These are phyloP conservation scores for Pseudopithomyces maydicus DNA, from an alignment of 2,329 filamentous ascomycete species.

Conservation along the genomic window DNA sequence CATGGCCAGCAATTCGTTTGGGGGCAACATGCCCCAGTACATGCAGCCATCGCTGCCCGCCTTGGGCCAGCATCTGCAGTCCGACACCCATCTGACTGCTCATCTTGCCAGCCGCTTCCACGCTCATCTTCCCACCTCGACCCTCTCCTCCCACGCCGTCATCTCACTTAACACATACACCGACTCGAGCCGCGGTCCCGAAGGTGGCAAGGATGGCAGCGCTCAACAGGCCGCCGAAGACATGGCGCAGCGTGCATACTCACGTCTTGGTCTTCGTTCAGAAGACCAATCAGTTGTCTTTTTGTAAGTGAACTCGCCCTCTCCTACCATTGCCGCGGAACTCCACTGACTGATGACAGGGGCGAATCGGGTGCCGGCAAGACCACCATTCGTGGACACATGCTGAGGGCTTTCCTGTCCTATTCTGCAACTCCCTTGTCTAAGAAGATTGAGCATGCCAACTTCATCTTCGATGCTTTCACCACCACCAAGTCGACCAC, in stretches of 20 bases:
- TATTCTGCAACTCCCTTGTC: conserved; percentile 93
- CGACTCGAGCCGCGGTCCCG: conserved; percentile 81
- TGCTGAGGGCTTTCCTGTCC: conserved; percentile 82
- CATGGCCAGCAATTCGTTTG: conserved; percentile 63
- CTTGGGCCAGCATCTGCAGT: conserved; percentile 81
- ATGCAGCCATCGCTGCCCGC: conserved; percentile 86
- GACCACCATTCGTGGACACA: conserved; percentile 88
- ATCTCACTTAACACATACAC: conserved; percentile 95
- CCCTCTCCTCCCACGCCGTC: conserved; percentile 87
- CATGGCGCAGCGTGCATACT: conserved; percentile 83
- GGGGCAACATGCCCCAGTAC: conserved; percentile 60
- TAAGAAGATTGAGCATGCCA: conserved; percentile 87
- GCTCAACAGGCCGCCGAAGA: conserved; percentile 93
- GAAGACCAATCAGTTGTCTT: conserved; percentile 95
- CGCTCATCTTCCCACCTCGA: conserved; percentile 83
- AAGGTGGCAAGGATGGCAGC: conserved; percentile 90
- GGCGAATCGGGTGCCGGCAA: conserved; percentile 97
- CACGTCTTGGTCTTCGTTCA: conserved; percentile 81
- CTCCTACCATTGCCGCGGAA: neutral
- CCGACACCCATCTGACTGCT: conserved; percentile 77
- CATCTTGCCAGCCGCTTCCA: conserved; percentile 91
- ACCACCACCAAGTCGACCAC: conserved; percentile 97
- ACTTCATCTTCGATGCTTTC: conserved; percentile 93
- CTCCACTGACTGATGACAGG: conserved; percentile 55
- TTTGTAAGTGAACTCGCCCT: conserved; percentile 67